Evolutionary conservation across 1,284 basidiomycete species (phyloP).

Genomic region (Melampsora abietis-canadensis): DNA sequence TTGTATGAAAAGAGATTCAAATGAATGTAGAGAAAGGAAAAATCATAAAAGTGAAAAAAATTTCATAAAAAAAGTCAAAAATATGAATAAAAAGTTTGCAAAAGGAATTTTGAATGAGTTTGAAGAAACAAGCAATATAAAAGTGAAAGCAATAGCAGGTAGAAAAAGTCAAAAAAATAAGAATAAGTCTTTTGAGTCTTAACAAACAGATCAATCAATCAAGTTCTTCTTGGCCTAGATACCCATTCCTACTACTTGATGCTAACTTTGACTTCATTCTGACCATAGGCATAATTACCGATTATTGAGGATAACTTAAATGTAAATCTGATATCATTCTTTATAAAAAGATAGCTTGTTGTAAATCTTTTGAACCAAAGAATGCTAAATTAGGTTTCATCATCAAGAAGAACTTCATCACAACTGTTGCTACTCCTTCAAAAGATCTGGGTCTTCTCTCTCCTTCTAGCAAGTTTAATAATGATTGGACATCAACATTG

Average conservation of each 20-base stretch:
- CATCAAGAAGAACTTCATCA: conserved; percentile 89
- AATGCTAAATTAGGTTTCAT: conserved; percentile 73
- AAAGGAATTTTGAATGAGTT: too few relatives aligned
- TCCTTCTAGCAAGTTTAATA: conserved; percentile 80
- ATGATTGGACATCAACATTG: conserved; percentile 85
- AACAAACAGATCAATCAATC: conserved; percentile 44
- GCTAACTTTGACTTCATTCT: conserved; percentile 69
- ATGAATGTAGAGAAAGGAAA: too few relatives aligned
- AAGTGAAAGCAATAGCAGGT: too few relatives aligned
- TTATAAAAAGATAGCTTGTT: conserved; percentile 83
- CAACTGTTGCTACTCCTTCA: conserved; percentile 89
- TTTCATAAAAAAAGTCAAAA: too few relatives aligned
- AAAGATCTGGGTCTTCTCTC: conserved; percentile 81
- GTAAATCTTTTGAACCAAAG: conserved; percentile 98
- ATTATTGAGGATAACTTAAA: conserved; percentile 66
- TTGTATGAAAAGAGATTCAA: too few relatives aligned
- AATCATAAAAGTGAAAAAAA: too few relatives aligned
- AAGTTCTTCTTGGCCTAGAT: conserved; percentile 68
- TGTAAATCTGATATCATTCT: conserved; percentile 80
- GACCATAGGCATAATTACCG: conserved; percentile 77
- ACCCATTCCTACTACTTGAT: conserved; percentile 84
- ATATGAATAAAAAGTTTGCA: too few relatives aligned
- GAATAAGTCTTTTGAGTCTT: too few relatives aligned
- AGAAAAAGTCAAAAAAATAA: too few relatives aligned
- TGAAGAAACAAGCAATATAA: too few relatives aligned